A percentile compares a stretch with the other conserved stretches of the same genome.
Evolutionary conservation across 2,329 filamentous ascomycete genomes (phyloP).

Genomic region (Emmonsiellopsis sp.): DNA sequence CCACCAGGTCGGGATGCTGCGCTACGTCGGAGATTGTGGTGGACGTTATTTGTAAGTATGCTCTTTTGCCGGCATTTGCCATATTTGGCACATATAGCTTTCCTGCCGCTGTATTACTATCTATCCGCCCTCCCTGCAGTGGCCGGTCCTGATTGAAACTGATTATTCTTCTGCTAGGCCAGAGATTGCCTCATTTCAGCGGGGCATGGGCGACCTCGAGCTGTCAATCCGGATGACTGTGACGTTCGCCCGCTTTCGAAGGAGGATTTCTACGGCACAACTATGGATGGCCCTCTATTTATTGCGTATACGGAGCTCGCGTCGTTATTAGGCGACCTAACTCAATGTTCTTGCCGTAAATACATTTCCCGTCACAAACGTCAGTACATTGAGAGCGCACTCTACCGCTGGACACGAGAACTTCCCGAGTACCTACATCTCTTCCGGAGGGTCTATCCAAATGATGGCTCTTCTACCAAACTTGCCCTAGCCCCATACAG

Average conservation of each 20-base stretch:
- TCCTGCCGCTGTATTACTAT: background rate
- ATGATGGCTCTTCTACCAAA: conserved; percentile 6
- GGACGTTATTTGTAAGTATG: conserved; percentile 31
- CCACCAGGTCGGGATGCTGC: conserved; percentile 23
- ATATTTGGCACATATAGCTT: background rate
- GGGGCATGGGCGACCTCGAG: conserved; percentile 32
- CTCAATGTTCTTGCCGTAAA: conserved; percentile 17
- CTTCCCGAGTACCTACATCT: conserved; percentile 20
- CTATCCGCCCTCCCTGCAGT: too few species aligned
- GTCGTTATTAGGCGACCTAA: conserved; percentile 26
- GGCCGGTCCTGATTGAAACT: background rate
- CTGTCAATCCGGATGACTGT: conserved; percentile 30
- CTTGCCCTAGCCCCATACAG: conserved; percentile 16
- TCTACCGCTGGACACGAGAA: conserved; percentile 29
- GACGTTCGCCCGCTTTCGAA: conserved; percentile 27
- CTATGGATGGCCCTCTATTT: conserved; percentile 24
- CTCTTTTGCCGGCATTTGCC: conserved; percentile 1
- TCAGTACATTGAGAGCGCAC: conserved; percentile 17
- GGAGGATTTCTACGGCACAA: conserved; percentile 25
- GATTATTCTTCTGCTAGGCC: conserved; percentile 13
- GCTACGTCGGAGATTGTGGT: conserved; percentile 33
- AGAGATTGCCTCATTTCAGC: conserved; percentile 34
- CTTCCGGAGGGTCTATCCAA: conserved; percentile 10
- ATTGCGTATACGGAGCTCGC: conserved; percentile 32
- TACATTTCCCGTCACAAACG: conserved; percentile 17